phyloP scores from a whole-genome alignment of 345 rosid genomes.

The Camelina hispida region DNA sequence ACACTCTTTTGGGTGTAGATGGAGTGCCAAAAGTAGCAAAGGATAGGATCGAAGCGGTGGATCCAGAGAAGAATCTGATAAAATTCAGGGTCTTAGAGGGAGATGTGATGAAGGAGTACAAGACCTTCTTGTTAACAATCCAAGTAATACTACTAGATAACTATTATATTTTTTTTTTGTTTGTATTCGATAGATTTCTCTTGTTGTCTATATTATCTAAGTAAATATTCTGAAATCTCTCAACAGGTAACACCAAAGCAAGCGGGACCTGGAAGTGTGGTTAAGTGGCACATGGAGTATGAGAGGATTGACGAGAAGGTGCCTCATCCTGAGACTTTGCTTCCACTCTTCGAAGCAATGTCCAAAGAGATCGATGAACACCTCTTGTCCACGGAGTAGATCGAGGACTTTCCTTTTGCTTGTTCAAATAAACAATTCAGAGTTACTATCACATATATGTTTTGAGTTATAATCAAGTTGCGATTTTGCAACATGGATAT shows the following conservation, averaged over 20 bases:
- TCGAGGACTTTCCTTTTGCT: background rate
- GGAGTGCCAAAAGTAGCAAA: slow-evolving; percentile 33
- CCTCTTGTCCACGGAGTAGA: slow-evolving; percentile 12
- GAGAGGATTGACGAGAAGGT: background rate
- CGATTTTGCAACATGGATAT: background rate
- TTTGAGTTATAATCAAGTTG: background rate
- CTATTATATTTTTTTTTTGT: background rate
- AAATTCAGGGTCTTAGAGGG: slow-evolving; percentile 21
- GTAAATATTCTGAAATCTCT: background rate
- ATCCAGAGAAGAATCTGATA: slow-evolving; percentile 31
- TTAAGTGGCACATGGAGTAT: slow-evolving; percentile 32
- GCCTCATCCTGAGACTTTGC: background rate
- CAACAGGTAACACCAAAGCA: slow-evolving; percentile 24
- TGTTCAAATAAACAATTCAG: background rate
- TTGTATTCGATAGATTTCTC: background rate
- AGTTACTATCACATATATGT: background rate
- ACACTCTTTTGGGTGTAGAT: slow-evolving; percentile 12
- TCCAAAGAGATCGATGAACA: slow-evolving; percentile 34
- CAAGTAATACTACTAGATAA: slow-evolving; percentile 13
- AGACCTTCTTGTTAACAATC: slow-evolving; percentile 23
- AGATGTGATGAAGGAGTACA: slow-evolving; percentile 21
- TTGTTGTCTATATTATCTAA: background rate
- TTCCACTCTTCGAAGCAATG: slow-evolving; percentile 37
- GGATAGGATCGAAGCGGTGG: slow-evolving; percentile 32
- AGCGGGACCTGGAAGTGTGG: slow-evolving; percentile 24